Evolutionary conservation across 108 stramenopile species (phyloP), one percentile per base, ranked within the genome.

Genomic region (Skeletonema tropicum): DNA sequence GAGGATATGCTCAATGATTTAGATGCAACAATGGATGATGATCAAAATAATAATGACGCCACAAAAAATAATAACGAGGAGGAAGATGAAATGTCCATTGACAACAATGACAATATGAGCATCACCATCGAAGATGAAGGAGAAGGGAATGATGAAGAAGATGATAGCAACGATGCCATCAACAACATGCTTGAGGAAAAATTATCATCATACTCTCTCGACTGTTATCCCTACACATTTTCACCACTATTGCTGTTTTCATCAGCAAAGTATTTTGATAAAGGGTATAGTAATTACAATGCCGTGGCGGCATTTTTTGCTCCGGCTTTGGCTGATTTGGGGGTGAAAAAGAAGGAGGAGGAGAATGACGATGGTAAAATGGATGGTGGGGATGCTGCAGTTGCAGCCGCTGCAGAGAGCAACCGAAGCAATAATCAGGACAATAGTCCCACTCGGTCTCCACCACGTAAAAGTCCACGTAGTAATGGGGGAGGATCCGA

Each of bases 181-280:
- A 62, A 73, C 31, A 60, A 39, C 26, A 73, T 73, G 72, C 25
- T 73, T 19, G 31, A 64, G 5, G 14, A 64, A 42, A 55, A 62
- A 9, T 21, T 67, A 21, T 32, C 68, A 2, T 36, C 45, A 17
- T 70, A 79, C 65, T 67, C 68, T 33, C 79, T 86, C 17, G 85
- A 86, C 58, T 83, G 82, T 29, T 86, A 86, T 75, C 85, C 85
- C 19, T 86, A 86, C 76, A 60, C 81, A 36, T 86, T 86, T 55
- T 86, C 85, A 9, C 85, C 85, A 6, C 57, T 86, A 6, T 60
- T 86, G 14, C 63, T 86, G 6, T 86, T 86, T 33, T 57, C 78
- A 6, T 41, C 33, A 0, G 5, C 36, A 32, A 57, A 48, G 2
- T 86, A 86, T 42, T 86, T 86, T 39, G 85, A 86, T 59, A 64